Conservation (phyloP, 179 eudicot species). For the Monotropa hypopitys region DNA sequence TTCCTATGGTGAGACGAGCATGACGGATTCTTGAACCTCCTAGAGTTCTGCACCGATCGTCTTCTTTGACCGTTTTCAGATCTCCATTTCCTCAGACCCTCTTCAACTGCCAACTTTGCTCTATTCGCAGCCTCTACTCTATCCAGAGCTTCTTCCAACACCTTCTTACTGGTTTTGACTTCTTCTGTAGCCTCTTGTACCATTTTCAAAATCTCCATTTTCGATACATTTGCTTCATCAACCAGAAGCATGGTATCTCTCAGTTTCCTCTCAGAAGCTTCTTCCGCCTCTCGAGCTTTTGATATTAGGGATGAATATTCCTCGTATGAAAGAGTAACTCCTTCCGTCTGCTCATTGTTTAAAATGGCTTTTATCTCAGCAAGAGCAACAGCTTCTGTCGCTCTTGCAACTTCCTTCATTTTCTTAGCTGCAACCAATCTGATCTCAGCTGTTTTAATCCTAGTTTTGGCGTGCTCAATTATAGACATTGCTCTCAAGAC, state of each 20-base stretch:
- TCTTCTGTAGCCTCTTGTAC: slow-evolving; percentile 77
- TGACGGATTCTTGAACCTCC: slow-evolving; percentile 52
- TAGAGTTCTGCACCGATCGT: slow-evolving; percentile 39
- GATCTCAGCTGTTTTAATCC: slow-evolving; percentile 64
- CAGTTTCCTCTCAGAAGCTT: slow-evolving; percentile 28
- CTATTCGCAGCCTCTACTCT: slow-evolving; percentile 62
- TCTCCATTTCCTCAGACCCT: slow-evolving; percentile 84
- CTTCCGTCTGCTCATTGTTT: slow-evolving; percentile 25
- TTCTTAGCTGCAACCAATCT: slow-evolving; percentile 66
- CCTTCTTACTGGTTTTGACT: slow-evolving; percentile 53
- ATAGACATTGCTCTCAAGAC: slow-evolving; percentile 47
- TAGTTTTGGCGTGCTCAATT: slow-evolving; percentile 56
- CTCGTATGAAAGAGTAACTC: slow-evolving; percentile 49
- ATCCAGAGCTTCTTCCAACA: slow-evolving; percentile 66
- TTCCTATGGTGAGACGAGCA: slow-evolving; percentile 29
- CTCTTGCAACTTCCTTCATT: slow-evolving; percentile 85
- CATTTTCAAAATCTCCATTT: slow-evolving; percentile 46
- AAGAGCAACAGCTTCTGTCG: slow-evolving; percentile 74
- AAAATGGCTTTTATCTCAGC: slow-evolving; percentile 81
- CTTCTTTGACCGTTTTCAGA: slow-evolving; percentile 71
- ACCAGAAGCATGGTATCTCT: slow-evolving; percentile 44
- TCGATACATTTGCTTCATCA: slow-evolving; percentile 48
- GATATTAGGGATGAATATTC: slow-evolving; percentile 49
- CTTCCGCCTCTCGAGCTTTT: slow-evolving; percentile 61
- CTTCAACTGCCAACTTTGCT: slow-evolving; percentile 70